Evolutionary conservation across 2,329 filamentous ascomycete species (phyloP), one percentile per base, ranked within the genome.

Genomic region (Dactylellina drechsleri): DNA sequence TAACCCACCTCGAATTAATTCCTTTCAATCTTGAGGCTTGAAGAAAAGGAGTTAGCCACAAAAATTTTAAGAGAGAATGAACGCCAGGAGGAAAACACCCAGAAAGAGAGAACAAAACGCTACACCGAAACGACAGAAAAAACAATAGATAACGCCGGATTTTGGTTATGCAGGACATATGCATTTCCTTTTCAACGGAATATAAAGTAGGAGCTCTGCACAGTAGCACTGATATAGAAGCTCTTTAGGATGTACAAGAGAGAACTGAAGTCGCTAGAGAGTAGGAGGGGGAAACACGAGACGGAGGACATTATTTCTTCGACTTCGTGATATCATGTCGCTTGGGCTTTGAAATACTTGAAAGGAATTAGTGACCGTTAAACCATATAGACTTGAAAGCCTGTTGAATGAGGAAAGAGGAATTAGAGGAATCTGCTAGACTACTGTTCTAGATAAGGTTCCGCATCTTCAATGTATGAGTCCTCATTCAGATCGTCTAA

Each of bases 401-500:
- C 4, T n/a, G 23, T 20, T 16, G 23, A 12, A 57, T 41, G 15
- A 52, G 5, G 2, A n/a, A 12, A 40, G 50, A 52, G 41, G 43
- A 62, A 23, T 18, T 16, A 10, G 20, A 52, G 4, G 12, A 18
- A 12, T 52, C 16, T 15, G 28, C 49, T 31, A 64, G 52, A 50
- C 49, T 68, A 75, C 40, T 75, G 64, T 26, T 76, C 65, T 56
- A 76, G 43, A 56, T 76, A 70, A 15, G 72, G 66, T 20, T 76
- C 72, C 56, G 65, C 72, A 36, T 70, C 72, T 58, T 71, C 72
- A 45, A 76, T 76, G 50, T 70, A 71, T 49, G 66, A 70, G 61
- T 91, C 88, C 67, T 89, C 87, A 70, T 91, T 89, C 74, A 92
- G 90, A 67, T 93, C 90, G 79, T 96, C 92, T 70, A 98, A 87